Evolutionary conservation across 139 green algal genomes (phyloP), one percentile per base, ranked within the genome.

Genomic region (Micractinium sp.): DNA sequence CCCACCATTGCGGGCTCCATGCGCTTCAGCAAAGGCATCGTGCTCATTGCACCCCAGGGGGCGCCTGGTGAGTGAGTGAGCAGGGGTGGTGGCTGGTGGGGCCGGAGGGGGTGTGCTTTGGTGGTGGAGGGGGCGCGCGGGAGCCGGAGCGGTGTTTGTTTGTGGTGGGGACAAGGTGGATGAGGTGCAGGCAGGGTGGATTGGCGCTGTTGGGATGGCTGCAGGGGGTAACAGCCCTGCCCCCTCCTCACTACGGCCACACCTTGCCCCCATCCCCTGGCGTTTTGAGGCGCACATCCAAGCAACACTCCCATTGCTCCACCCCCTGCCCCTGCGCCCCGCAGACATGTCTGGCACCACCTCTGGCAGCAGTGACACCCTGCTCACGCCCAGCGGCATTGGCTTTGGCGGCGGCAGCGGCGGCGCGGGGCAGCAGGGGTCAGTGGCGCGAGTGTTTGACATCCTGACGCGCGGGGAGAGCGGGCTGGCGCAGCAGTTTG

Each of bases 1-100:
- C 96, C 96, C 33, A 53, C 91, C 61, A 78, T 98, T 47, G 94
- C 94, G 0, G 96, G 96, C 35, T 33, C 53, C 66, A 33, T 98
- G 84, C 85, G 86, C 31, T 91, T 98, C 67, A 95, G 90, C 66
- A 85, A 88, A 19, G 96, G 96, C 63, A 95, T 91, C 1, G 90
- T 95, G 0, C 95, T 92, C 91, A 92, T 98, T 23, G 85, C 95
- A 63, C 95, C 94, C 12, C 92, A 92, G 60, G 90, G 84, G 36
- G 80, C 79, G 0, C 23, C 85, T 79, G 85, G 85, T 85, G 85
- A 71, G 66, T n/a, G 33, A 1, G n/a, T 38, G 71, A 39, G 3
- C 2, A 14, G 38, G 39, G 18, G 1, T 53, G 36, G 73, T 1
- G 73, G n/a, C 13, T 15, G 31, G 73, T 33, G 74, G 35, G 35